Evolutionary conservation across 2,329 filamentous ascomycete species (phyloP), one percentile per base, ranked within the genome.

Genomic region (Pseudogymnoascus sp.): DNA sequence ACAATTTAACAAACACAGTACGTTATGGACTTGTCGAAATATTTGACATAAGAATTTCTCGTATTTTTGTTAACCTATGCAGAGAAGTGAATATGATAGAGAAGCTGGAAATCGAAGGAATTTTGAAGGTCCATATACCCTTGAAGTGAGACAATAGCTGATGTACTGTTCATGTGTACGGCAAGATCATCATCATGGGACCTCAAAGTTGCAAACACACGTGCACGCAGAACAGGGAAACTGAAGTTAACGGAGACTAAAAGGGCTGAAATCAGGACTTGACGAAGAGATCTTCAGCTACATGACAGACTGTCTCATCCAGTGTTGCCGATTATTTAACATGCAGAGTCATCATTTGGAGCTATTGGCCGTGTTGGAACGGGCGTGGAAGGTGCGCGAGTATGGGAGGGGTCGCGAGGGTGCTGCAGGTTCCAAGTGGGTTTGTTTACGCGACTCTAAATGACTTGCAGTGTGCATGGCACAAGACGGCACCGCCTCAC

Each of bases 11-110:
- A 60, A 57, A 38, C 22, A 35, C 38, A 61, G 50, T 37, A 22
- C 20, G 36, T 61, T 15, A 12, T 50, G 7, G 30, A 43, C 14
- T 15, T 15, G 28, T 41, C 28, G 15, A 53, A 35, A 33, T 36
- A 30, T 57, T 36, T 37, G 25, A 60, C 38, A 37, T 60, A 37
- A 57, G 14, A 61, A 60, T 28, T 43, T 43, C 12, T 60, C 30
- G 41, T 14, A 61, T 57, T 28, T 35, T 43, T 12, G 22, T 22
- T 22, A 41, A 43, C 33, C 20, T 62, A n/a, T 28, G n/a, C 18
- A 25, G 28, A 53, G 47, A 35, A 53, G 4, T 33, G 28, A 53
- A 53, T 25, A 15, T 50, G 47, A 18, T 53, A 33, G 12, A 33
- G 28, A 30, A 18, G 43, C 47, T 53, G 47, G 47, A 53, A 53